Evolutionary conservation across 352 stramenopile genomes (phyloP), one percentile per base, ranked within the genome.

Genomic region (Phytophthora tentaculata): DNA sequence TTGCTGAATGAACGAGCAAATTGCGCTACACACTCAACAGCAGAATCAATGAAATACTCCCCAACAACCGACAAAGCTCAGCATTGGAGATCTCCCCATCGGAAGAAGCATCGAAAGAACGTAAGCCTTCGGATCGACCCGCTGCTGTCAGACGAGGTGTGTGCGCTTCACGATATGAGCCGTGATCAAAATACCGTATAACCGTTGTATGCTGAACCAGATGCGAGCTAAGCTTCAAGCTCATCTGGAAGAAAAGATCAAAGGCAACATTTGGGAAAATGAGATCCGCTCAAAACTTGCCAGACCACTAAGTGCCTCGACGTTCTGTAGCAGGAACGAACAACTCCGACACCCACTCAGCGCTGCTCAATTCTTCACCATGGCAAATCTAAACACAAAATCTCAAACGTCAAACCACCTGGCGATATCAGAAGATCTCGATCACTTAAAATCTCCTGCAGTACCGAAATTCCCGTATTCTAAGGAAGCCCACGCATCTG

Each of bases 191-290:
- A 44, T 8, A 32, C 28, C 28, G 10, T 44, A 17, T 48, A 24
- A 48, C 19, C n/a, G 6, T 7, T 24, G 5, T 13, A 23, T 24
- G 56, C 41, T n/a, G 16, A 3, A 12, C 24, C 26, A 87, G 81
- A 89, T 89, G 76, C 65, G 55, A 10, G 16, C 17, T 2, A 74
- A 72, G 43, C 56, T 89, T 1, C 61, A 75, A 23, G 51, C 29
- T 6, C 79, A 89, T 26, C 37, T 89, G 12, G 53, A 76, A 49
- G 56, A 61, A 7, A 83, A 83, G 35, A 76, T 84, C 37, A 68
- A 74, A n/a, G 81, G 81, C 16, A 41, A 74, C 17, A 76, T 84
- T 13, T 89, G 81, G 81, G 64, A 84, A 17, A 84, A 84, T 44
- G 79, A 89, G 53, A 66, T 89, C 14, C 76, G 81, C 0, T 89